Conservation (phyloP, 345 rosid species). For the Nasturtium officinale region DNA sequence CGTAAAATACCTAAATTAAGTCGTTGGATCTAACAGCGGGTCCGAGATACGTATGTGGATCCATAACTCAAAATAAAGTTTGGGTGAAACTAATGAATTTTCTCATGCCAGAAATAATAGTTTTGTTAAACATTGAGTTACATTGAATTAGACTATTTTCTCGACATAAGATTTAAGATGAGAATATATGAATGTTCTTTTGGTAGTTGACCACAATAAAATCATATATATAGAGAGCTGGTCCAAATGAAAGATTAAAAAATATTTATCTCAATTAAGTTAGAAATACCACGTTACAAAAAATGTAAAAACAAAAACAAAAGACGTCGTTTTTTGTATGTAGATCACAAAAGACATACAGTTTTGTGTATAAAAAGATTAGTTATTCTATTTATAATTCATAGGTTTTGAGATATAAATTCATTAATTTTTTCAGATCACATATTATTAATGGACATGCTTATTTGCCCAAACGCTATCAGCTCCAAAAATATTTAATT, state of each 20-base stretch:
- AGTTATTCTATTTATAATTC: not conserved
- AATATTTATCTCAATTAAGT: not conserved
- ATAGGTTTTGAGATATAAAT: not conserved
- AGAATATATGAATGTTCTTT: not conserved
- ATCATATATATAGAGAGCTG: not conserved
- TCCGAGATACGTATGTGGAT: not conserved
- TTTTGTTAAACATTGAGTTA: not conserved
- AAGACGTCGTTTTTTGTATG: not conserved
- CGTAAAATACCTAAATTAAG: no score
- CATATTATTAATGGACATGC: not conserved
- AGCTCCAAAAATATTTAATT: not conserved
- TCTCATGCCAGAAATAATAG: not conserved
- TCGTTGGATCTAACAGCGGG: not conserved
- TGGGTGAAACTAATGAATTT: not conserved
- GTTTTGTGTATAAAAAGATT: conserved; percentile 5
- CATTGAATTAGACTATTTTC: not conserved
- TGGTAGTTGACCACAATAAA: not conserved
- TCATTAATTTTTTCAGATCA: not conserved
- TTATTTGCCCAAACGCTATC: not conserved
- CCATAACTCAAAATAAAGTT: not conserved
- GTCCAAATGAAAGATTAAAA: not conserved
- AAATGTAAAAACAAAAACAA: not conserved
- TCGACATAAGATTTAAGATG: no score
- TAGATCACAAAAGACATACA: not conserved
- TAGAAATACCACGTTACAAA: not conserved